Evolutionary conservation across 2,329 filamentous ascomycete species (phyloP), one percentile per base, ranked within the genome.

Genomic region (Fusarium pseudocircinatum): DNA sequence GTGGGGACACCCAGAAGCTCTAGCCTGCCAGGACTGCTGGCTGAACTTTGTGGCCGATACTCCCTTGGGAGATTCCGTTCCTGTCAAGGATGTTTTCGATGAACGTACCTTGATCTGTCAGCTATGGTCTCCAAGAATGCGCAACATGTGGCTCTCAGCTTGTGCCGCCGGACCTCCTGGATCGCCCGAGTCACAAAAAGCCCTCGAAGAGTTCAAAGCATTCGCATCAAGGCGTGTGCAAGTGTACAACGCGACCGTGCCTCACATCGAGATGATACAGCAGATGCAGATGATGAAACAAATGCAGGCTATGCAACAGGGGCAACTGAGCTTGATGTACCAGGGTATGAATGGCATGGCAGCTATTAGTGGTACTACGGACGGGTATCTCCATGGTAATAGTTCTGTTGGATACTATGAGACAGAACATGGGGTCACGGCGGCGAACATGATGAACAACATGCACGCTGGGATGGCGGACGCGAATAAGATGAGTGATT

Each of bases 101-200:
- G 69, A 78, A 18, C 72, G 75, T 0, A 46, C 72, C 4, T 69
- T 78, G 11, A 81, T 82, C 43, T 84, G 83, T 53, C 80, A 81
- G 39, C 75, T 83, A 11, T 83, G 81, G 79, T 82, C 81, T 6
- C 79, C 79, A 2, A 79, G 82, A 10, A 83, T 84, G 81, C 82
- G 83, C n/a, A 72, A 54, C 2, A 77, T 81, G 71, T 84, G 79
- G 77, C 69, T 75, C 5, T 69, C 75, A 15, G 76, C 60, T 1
- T 83, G 81, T 57, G 70, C 64, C 1, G 78, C 77, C 2, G 79
- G 80, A 3, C 53, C 60, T 1, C 74, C 77, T 1, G 79, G 74
- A 8, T 78, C 79, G 0, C 42, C 66, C 2, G 78, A 78, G 40
- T 79, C 77, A 2, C 57, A 78, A 13, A 69, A 61, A 2, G 77